Conservation (phyloP, 768 basidiomycete species). For the Serendipita sp. region DNA sequence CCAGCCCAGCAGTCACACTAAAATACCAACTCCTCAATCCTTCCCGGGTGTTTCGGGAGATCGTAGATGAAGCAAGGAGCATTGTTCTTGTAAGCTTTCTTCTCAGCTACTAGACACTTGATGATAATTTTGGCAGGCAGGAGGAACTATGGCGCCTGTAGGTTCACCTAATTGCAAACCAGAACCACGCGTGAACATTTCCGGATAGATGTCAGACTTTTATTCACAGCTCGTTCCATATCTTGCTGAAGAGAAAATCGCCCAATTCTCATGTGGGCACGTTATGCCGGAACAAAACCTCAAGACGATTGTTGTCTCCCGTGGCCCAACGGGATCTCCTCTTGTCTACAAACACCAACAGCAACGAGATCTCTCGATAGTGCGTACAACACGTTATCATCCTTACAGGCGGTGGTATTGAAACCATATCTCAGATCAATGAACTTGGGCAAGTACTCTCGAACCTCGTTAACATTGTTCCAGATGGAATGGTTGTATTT, state of each 20-base stretch:
- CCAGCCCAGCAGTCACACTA: conserved; percentile 33
- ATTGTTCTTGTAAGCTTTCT: conserved; percentile 41
- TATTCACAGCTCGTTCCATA: conserved; percentile 61
- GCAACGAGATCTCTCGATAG: conserved; percentile 47
- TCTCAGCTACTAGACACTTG: neutral
- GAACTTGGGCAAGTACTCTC: conserved; percentile 73
- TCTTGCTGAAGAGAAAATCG: conserved; percentile 43
- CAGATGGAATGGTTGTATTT: conserved; percentile 85
- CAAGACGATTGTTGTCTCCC: conserved; percentile 53
- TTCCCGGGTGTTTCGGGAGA: conserved; percentile 67
- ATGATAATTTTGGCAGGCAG: conserved; percentile 31
- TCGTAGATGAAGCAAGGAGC: conserved; percentile 63
- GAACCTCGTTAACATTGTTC: conserved; percentile 66
- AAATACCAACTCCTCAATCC: conserved; percentile 92
- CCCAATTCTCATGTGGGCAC: conserved; percentile 81
- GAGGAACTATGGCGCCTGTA: conserved; percentile 98
- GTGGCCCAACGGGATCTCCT: conserved; percentile 56
- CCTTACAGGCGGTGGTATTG: neutral
- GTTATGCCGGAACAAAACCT: conserved; percentile 74
- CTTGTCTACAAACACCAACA: conserved; percentile 72
- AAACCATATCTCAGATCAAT: conserved; percentile 31
- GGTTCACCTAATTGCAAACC: conserved; percentile 13
- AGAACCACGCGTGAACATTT: neutral
- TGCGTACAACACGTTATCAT: conserved; percentile 23
- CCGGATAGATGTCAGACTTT: conserved; percentile 68